Conservation (phyloP, 2,329 filamentous ascomycete genomes). For the Coniochaeta ligniaria region DNA sequence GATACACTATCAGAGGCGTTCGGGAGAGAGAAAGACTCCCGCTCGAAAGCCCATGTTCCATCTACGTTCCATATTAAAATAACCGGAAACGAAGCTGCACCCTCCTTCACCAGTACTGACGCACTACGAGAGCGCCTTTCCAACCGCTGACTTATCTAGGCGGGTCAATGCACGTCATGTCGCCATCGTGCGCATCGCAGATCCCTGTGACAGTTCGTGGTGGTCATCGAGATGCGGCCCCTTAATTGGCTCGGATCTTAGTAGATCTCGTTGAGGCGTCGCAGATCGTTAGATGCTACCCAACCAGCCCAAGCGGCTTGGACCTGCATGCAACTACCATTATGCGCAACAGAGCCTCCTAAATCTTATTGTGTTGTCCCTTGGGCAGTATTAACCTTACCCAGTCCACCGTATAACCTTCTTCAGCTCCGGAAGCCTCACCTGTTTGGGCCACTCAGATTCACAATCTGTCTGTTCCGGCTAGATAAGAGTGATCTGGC, state of each 20-base stretch:
- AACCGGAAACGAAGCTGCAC: constrained; percentile 8
- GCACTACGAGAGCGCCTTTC: not conserved
- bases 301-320: not conserved
- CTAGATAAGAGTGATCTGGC: not conserved
- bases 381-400: not conserved
- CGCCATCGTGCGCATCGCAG: not conserved
- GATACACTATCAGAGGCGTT: not conserved
- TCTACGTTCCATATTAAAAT: constrained; percentile 16
- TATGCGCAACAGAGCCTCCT: not conserved
- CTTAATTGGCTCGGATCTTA: not conserved
- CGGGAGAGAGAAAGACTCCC: not conserved
- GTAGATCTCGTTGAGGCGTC: not conserved
- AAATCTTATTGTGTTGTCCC: not conserved
- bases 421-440: not conserved
- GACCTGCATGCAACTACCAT: not conserved
- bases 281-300: not conserved
- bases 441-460: not conserved
- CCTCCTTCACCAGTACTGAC: not conserved
- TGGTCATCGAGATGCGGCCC: not conserved
- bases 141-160: not conserved
- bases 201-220: not conserved
- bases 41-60: constrained; percentile 12
- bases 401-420: not conserved
- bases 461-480: not conserved
- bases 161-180: not conserved